These are phyloP conservation scores for Heterobasidion irregulare DNA, from an alignment of 1,284 basidiomycete genomes.

Conservation along the genomic window DNA sequence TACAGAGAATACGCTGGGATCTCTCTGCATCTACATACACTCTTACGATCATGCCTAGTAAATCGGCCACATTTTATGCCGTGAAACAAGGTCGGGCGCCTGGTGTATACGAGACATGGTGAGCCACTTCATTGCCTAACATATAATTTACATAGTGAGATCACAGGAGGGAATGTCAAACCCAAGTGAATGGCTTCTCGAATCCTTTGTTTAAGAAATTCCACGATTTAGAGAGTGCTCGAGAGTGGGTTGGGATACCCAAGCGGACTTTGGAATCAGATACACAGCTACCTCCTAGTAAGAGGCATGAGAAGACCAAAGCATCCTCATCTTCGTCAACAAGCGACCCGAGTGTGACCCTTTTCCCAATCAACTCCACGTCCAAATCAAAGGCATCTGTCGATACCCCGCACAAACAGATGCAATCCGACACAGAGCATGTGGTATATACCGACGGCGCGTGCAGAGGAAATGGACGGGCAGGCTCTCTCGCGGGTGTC, in stretches of 20 bases:
- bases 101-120: conserved; percentile 35
- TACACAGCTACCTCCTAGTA: neutral
- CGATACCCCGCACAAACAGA: neutral
- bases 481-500: conserved; percentile 53
- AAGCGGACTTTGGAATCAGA: neutral
- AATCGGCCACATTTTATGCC: neutral
- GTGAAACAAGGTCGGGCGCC: conserved; percentile 21
- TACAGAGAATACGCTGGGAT: neutral
- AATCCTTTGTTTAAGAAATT: conserved; percentile 64
- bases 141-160: neutral
- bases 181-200: conserved; percentile 48
- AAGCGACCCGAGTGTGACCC: neutral
- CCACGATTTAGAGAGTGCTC: conserved; percentile 39
- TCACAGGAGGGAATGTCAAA: conserved; percentile 49
- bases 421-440: conserved; percentile 6
- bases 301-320: neutral
- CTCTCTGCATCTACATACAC: neutral
- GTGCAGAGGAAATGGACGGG: conserved; percentile 66
- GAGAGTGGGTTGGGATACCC: conserved; percentile 16
- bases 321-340: neutral
- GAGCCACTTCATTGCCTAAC: neutral
- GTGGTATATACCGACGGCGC: conserved; percentile 80
- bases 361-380: neutral
- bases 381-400: neutral
- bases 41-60: neutral